Percentiles rank a stretch among this genome's conserved stretches.
Evolutionary conservation across 257 asterid species (phyloP).

Genomic region (Solanum pimpinellifolium): DNA sequence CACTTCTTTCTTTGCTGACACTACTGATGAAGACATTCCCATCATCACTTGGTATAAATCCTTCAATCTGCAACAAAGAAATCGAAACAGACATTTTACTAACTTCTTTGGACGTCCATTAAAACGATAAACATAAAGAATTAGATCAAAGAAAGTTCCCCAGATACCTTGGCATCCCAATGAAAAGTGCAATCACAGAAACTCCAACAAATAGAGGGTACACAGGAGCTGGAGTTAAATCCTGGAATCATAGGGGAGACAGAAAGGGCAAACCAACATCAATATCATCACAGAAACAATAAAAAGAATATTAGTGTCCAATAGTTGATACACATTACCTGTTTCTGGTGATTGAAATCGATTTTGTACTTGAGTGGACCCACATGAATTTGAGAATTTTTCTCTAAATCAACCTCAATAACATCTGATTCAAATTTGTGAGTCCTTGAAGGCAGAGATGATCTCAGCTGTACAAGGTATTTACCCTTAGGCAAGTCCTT

Average conservation of each 20-base stretch:
- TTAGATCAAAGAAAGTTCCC: background rate
- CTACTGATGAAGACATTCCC: constrained; percentile 28
- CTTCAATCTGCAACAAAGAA: constrained; percentile 38
- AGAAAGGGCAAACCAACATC: background rate
- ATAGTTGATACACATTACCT: constrained; percentile 27
- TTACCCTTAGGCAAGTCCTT: constrained; percentile 84
- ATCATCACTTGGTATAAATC: constrained; percentile 49
- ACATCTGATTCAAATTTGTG: constrained; percentile 63
- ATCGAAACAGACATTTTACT: background rate
- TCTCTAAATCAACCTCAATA: constrained; percentile 73
- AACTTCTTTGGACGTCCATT: background rate
- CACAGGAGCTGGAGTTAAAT: constrained; percentile 77
- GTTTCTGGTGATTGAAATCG: constrained; percentile 64
- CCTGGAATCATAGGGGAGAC: constrained; percentile 24
- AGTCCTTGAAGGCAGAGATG: constrained; percentile 37
- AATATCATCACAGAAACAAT: background rate
- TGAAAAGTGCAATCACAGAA: constrained; percentile 56
- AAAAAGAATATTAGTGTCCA: background rate
- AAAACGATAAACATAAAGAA: background rate
- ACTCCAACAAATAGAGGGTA: constrained; percentile 78
- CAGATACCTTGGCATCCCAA: constrained; percentile 77
- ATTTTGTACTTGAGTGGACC: constrained; percentile 66
- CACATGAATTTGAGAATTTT: constrained; percentile 49
- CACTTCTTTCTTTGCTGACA: constrained; percentile 54
- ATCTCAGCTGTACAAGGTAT: constrained; percentile 74